Conservation (phyloP, 345 rosid genomes). For the Clarkia xantiana region DNA sequence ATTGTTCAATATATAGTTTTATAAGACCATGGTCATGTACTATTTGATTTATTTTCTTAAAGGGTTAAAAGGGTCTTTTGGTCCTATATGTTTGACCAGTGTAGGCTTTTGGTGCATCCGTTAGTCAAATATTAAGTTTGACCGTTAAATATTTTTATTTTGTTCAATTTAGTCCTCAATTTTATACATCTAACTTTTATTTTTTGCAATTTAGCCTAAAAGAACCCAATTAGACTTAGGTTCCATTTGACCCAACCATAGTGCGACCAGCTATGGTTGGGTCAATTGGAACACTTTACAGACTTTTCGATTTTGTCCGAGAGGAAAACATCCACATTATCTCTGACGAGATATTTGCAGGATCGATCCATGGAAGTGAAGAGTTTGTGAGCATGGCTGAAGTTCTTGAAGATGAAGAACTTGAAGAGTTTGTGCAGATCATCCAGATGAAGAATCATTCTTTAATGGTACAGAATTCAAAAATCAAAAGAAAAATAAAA, state of each 20-base stretch:
- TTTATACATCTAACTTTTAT: too few relatives aligned
- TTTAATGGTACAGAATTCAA: not conserved
- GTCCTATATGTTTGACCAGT: too few relatives aligned
- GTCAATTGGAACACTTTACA: conserved; percentile 46
- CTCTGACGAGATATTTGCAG: conserved; percentile 81
- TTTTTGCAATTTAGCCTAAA: conserved; percentile 72
- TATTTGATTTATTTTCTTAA: too few relatives aligned
- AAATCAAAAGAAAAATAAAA: too few relatives aligned
- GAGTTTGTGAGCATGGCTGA: conserved; percentile 84
- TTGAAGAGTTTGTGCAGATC: conserved; percentile 43
- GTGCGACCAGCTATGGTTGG: too few relatives aligned
- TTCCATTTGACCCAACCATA: conserved; percentile 48
- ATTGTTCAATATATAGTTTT: too few relatives aligned
- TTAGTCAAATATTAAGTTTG: too few relatives aligned
- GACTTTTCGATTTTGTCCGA: conserved; percentile 48
- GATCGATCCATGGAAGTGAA: conserved; percentile 48
- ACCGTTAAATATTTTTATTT: too few relatives aligned
- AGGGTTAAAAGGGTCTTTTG: too few relatives aligned
- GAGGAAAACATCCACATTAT: conserved; percentile 78
- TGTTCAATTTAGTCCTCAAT: too few relatives aligned
- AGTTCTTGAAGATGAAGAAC: conserved; percentile 39
- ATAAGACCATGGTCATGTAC: too few relatives aligned
- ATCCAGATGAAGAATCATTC: conserved; percentile 14
- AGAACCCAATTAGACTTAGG: conserved; percentile 56
- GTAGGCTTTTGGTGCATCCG: conserved; percentile 44